Base-by-base conservation (phyloP, 2,329 filamentous ascomycete species). In the Trichoderma sp. region DNA sequence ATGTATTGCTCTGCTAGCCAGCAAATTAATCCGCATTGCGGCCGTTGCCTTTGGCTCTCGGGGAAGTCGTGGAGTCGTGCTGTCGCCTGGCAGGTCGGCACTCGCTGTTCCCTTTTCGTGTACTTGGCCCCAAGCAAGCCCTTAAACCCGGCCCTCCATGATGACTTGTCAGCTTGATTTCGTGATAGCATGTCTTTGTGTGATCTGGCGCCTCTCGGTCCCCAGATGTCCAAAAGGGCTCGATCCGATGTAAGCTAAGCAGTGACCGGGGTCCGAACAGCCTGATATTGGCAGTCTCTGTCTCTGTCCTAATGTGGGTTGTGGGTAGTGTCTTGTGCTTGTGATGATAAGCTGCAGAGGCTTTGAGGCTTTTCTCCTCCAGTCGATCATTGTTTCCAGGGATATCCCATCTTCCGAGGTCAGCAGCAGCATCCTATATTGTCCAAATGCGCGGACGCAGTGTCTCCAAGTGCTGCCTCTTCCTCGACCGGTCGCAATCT, bases 11-110 rank as follows among this genome's bases (percentile, higher is more conserved):
- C 34, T 39, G 34, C 34, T 39, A 39, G 34, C 41, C 19, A 47
- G 50, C 50, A 55, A 63, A 63, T 63, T 63, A 63, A 63, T 63
- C 60, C 60, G 50, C 60, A 54, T 63, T 55, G 39, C 19, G 60
- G 60, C 48, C 60, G 50, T 43, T 19, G 21, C 51, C 60, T 55
- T 54, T 63, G 60, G 60, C 28, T n/a, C 34, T 63, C 58, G 58
- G 39, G 58, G 47, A 39, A 47, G 39, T 45, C 50, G 48, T 55
- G 48, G 59, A 54, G 59, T 54, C 50, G 39, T 54, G 21, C 39
- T 19, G 48, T 62, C 26, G 47, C 17, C 41, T 45, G 41, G 50
- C 26, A 63, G 26, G 28, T 47, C 60, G 60, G 60, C 60, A 63
- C 48, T 63, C 60, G 60, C 60, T 63, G 60, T 47, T 39, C 34